These are phyloP conservation scores for Biscogniauxia mediterranea DNA, from an alignment of 2,329 filamentous ascomycete genomes.

Conservation along the genomic window DNA sequence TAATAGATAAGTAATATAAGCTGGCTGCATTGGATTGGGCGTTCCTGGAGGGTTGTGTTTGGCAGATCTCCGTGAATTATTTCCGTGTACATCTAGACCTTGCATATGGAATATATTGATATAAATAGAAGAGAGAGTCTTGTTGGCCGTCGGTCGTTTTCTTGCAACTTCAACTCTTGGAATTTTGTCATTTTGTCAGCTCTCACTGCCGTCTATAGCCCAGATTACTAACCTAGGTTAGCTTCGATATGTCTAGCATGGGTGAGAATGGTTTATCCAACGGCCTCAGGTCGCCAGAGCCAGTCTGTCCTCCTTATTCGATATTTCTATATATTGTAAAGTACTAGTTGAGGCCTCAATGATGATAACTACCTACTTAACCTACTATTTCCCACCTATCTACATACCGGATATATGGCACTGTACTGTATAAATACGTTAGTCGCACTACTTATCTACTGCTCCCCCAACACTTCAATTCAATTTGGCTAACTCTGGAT, in stretches of 20 bases:
- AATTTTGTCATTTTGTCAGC: background rate
- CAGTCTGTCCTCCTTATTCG: background rate
- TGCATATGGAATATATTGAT: background rate
- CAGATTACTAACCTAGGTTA: background rate
- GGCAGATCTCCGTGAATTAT: background rate
- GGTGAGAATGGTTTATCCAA: background rate
- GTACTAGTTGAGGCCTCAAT: background rate
- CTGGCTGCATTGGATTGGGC: constrained; percentile 10
- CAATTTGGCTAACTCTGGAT: background rate
- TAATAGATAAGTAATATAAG: constrained; percentile 22
- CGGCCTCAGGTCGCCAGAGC: background rate
- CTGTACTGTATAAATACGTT: constrained; percentile 8
- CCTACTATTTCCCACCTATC: too few species aligned
- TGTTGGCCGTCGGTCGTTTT: background rate
- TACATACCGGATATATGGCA: too few species aligned
- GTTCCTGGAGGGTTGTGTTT: constrained; percentile 1
- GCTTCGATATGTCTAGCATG: background rate
- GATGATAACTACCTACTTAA: background rate
- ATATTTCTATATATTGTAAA: background rate
- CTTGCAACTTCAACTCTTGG: background rate
- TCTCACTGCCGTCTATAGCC: background rate
- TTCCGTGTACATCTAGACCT: background rate
- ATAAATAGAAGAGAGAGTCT: background rate
- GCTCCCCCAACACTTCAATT: background rate
- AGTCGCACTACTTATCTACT: constrained; percentile 7